These are phyloP conservation scores for Saraca asoca DNA, from an alignment of 331 rosid species.

Conservation along the genomic window DNA sequence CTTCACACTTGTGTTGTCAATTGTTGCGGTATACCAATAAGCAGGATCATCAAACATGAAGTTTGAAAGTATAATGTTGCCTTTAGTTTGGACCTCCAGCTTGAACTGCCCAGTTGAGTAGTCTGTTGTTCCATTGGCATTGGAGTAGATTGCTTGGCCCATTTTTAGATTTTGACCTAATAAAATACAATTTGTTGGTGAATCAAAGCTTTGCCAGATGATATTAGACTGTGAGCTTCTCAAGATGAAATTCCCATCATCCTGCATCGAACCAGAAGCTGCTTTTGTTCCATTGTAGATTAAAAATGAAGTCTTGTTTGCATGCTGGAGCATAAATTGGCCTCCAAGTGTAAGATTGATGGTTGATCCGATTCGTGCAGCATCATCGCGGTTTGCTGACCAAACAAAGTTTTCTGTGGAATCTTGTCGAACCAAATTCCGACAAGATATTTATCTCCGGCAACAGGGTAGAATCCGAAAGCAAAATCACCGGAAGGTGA, in stretches of 20 bases:
- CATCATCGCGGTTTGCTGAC: slow-evolving; percentile 48
- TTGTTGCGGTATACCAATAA: slow-evolving; percentile 19
- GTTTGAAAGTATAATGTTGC: slow-evolving; percentile 33
- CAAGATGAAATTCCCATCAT: slow-evolving; percentile 41
- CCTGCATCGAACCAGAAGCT: slow-evolving; percentile 32
- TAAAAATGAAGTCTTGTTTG: slow-evolving; percentile 10
- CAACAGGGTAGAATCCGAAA: slow-evolving; percentile 39
- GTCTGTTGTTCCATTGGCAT: slow-evolving; percentile 34
- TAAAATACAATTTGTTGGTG: slow-evolving; percentile 43
- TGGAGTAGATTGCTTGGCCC: slow-evolving; percentile 37
- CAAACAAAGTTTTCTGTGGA: slow-evolving; percentile 39
- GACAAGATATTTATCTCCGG: slow-evolving; percentile 26
- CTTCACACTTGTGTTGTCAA: not conserved
- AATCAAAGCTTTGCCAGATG: slow-evolving; percentile 45
- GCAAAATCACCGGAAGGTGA: slow-evolving; percentile 42
- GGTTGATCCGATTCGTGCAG: slow-evolving; percentile 34
- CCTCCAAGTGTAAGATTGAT: slow-evolving; percentile 30
- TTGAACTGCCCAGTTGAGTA: slow-evolving; percentile 37
- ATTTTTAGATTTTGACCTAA: slow-evolving; percentile 34
- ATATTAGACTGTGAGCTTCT: not conserved
- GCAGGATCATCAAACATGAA: slow-evolving; percentile 14
- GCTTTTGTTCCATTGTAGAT: slow-evolving; percentile 25
- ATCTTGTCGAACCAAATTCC: slow-evolving; percentile 42
- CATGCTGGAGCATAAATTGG: slow-evolving; percentile 28
- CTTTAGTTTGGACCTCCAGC: slow-evolving; percentile 31